Evolutionary conservation across 495 filamentous ascomycete genomes (phyloP), one percentile per base, ranked within the genome.

Genomic region (Penicillium bovifimosum): DNA sequence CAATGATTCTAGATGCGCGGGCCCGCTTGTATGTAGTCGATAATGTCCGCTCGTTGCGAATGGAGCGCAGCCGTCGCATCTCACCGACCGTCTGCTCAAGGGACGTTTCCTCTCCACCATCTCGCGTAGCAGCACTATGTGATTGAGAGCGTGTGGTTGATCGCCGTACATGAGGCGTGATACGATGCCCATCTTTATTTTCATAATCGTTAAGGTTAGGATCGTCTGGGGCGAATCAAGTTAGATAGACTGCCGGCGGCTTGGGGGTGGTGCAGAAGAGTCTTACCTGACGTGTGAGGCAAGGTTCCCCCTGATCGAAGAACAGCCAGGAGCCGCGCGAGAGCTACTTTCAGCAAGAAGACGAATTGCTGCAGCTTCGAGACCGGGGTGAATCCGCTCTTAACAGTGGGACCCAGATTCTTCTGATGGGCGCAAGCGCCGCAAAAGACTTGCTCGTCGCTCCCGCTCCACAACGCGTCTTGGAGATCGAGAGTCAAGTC

Each of bases 41-140:
- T 13, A 99, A 73, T 53, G 92, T 89, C 51, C 91, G 90, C 57
- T 97, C 92, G 68, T 97, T 85, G 18, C 95, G 85, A 18, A 91
- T 96, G 40, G 93, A 97, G 48, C 91, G 83, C 46, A 97, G 69
- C 52, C 93, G 80, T 51, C 87, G 84, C 70, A 99, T 95, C 71
- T 97, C 91, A 49, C 91, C 92, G 41, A 99, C 86, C 20, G 92
- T 93, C 68, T 95, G 92, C 68, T 96, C 91, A 61, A 97, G 95
- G 13, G 90, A 91, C 26, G 86, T 86, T 60, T 82, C 83, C 41
- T 86, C 76, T 20, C 76, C 69, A 51, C 69, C 73, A 47, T 86
- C 80, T 27, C 71, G 68, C 39, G 76, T 68, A 32, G 79, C 79
- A 10, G 82, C 88, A 16, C 75, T 82, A 63, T 84, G 84, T 5